Conservation (phyloP, 2,329 filamentous ascomycete species). For the Colletotrichum trifolii region DNA sequence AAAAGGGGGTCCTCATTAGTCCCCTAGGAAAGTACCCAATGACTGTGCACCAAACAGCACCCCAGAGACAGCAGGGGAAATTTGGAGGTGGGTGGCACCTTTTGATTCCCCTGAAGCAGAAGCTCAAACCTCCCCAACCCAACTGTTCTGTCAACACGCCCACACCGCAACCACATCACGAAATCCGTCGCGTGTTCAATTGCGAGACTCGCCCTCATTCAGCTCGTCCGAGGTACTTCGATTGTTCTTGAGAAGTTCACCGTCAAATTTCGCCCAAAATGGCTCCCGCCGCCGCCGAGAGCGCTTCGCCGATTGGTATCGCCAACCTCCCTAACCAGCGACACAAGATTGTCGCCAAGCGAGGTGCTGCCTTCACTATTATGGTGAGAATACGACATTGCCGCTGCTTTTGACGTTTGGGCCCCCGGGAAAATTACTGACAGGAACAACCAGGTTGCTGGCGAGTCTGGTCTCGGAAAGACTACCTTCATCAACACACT, state of each 20-base stretch:
- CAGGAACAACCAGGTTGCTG: slow-evolving; percentile 77
- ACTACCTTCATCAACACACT: slow-evolving; percentile 99
- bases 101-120: slow-evolving; percentile 40
- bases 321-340: slow-evolving; percentile 80
- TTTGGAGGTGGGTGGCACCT: slow-evolving; percentile 38
- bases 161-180: slow-evolving; percentile 36
- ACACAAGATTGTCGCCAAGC: slow-evolving; percentile 80
- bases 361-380: slow-evolving; percentile 98
- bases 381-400: slow-evolving; percentile 75
- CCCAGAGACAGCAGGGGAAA: slow-evolving; percentile 36
- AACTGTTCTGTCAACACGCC: slow-evolving; percentile 33
- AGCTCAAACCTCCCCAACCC: slow-evolving; percentile 38
- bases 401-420: not conserved
- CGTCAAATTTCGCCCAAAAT: slow-evolving; percentile 54
- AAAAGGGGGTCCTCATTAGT: slow-evolving; percentile 38
- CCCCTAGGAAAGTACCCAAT: slow-evolving; percentile 35
- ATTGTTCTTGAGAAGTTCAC: slow-evolving; percentile 35
- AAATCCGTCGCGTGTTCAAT: slow-evolving; percentile 36
- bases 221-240: slow-evolving; percentile 21
- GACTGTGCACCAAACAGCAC: slow-evolving; percentile 32
- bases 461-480: slow-evolving; percentile 98
- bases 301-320: slow-evolving; percentile 77
- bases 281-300: slow-evolving; percentile 68
- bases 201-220: slow-evolving; percentile 27
- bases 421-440: not conserved